Evolutionary conservation across 768 basidiomycete species (phyloP).

Genomic region (Lanmaoa pseudosensibilis): DNA sequence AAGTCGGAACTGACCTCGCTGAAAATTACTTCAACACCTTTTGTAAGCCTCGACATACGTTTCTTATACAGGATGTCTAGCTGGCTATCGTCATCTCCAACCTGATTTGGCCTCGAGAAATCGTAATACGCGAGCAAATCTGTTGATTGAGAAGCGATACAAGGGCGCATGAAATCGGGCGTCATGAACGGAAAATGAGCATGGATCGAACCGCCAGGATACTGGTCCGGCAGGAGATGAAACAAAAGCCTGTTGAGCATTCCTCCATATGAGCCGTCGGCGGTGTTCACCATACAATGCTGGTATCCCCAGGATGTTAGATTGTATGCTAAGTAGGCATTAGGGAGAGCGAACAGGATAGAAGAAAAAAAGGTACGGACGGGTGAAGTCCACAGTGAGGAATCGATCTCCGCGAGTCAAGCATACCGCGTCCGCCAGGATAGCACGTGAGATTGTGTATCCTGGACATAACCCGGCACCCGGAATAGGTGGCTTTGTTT

Average conservation of each 20-base stretch:
- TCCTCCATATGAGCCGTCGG: conserved; percentile 75
- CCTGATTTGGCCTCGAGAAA: conserved; percentile 51
- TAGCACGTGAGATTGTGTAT: conserved; percentile 83
- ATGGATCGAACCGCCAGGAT: conserved; percentile 62
- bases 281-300: conserved; percentile 61
- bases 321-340: conserved; percentile 55
- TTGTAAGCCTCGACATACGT: conserved; percentile 21
- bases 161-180: conserved; percentile 46
- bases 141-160: conserved; percentile 38
- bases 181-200: conserved; percentile 82
- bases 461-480: conserved; percentile 82
- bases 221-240: conserved; percentile 68
- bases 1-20: conserved; percentile 13
- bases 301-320: conserved; percentile 79
- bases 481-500: conserved; percentile 59
- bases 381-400: conserved; percentile 74
- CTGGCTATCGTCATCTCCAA: background rate
- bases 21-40: background rate
- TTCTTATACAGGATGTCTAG: conserved; percentile 8
- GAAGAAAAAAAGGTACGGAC: conserved; percentile 40
- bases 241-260: conserved; percentile 73
- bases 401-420: conserved; percentile 79
- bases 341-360: background rate
- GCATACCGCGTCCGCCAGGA: conserved; percentile 75
- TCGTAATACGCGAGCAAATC: conserved; percentile 47